Evolutionary conservation across 2,329 filamentous ascomycete species (phyloP).

Genomic region (Ascosphaera apis): DNA sequence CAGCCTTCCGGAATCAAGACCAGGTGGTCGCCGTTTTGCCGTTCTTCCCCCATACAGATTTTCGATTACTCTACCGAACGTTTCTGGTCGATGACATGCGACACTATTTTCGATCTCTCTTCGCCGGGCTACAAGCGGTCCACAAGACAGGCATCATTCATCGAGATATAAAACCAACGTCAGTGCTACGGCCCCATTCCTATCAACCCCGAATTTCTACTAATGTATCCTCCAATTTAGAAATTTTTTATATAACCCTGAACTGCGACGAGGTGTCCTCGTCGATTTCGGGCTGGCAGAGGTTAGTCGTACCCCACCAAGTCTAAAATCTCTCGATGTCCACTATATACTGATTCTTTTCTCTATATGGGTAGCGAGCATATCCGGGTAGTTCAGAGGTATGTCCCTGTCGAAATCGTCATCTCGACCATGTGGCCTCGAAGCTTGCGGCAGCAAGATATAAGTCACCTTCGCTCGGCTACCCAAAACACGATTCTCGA

Average conservation of each 20-base stretch:
- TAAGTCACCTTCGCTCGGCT: conserved; percentile 39
- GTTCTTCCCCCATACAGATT: conserved; percentile 89
- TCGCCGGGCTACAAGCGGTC: conserved; percentile 62
- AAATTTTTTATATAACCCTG: conserved; percentile 82
- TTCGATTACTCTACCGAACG: conserved; percentile 70
- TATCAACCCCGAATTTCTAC: no score
- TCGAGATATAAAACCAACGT: conserved; percentile 86
- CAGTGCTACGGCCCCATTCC: conserved; percentile 9
- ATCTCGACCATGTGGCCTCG: no score
- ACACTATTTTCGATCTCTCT: conserved; percentile 71
- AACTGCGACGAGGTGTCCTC: conserved; percentile 54
- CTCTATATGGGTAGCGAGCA: no score
- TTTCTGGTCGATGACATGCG: conserved; percentile 72
- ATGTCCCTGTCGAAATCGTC: no score
- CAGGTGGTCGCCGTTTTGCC: conserved; percentile 88
- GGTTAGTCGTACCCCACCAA: conserved; percentile 12
- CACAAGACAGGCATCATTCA: conserved; percentile 73
- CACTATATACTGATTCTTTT: no score
- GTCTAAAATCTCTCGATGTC: no score
- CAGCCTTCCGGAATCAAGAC: conserved; percentile 82
- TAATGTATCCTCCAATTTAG: no score
- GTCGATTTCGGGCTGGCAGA: conserved; percentile 99
- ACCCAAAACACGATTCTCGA: conserved; percentile 73
- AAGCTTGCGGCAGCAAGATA: no score
- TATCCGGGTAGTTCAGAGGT: no score